These are phyloP conservation scores for Acrocalymma vagum DNA, from an alignment of 2,329 filamentous ascomycete species.

Conservation along the genomic window DNA sequence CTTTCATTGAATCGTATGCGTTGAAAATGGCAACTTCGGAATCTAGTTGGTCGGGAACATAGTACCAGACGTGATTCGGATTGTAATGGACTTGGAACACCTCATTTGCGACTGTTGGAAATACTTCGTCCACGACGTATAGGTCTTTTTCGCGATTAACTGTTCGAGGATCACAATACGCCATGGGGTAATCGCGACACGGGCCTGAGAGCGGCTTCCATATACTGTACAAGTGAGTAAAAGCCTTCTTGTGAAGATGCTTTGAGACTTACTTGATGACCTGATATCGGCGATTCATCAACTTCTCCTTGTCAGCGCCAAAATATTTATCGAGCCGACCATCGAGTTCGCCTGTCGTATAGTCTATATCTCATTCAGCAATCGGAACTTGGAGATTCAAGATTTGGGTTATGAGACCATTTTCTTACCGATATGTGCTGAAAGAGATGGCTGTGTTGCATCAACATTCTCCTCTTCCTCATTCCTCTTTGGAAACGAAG, in stretches of 20 bases:
- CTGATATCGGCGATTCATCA: constrained; percentile 10
- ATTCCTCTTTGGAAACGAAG: constrained; percentile 11
- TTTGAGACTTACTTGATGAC: constrained; percentile 13
- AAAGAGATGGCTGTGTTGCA: constrained; percentile 9
- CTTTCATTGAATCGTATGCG: constrained; percentile 12
- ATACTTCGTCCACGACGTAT: constrained; percentile 15
- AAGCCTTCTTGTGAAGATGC: not conserved
- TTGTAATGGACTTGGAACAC: constrained; percentile 15
- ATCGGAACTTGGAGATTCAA: not conserved
- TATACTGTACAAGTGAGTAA: constrained; percentile 6
- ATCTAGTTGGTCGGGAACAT: constrained; percentile 14
- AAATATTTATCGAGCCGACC: constrained; percentile 14
- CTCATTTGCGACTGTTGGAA: constrained; percentile 18
- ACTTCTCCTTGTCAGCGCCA: constrained; percentile 6
- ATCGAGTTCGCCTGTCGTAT: constrained; percentile 13
- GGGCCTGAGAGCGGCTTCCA: constrained; percentile 17
- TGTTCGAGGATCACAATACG: constrained; percentile 9
- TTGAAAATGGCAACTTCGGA: constrained; percentile 13
- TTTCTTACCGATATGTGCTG: constrained; percentile 17
- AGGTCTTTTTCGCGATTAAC: constrained; percentile 11
- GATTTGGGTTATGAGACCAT: too few species aligned
- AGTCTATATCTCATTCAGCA: constrained; percentile 6
- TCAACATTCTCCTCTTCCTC: constrained; percentile 10
- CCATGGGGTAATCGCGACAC: constrained; percentile 17
- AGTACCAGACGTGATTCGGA: constrained; percentile 17